A percentile compares a stretch with the other conserved stretches of the same genome.
Conservation (phyloP, 2,329 filamentous ascomycete species). For the Pyrenochaeta sp. region DNA sequence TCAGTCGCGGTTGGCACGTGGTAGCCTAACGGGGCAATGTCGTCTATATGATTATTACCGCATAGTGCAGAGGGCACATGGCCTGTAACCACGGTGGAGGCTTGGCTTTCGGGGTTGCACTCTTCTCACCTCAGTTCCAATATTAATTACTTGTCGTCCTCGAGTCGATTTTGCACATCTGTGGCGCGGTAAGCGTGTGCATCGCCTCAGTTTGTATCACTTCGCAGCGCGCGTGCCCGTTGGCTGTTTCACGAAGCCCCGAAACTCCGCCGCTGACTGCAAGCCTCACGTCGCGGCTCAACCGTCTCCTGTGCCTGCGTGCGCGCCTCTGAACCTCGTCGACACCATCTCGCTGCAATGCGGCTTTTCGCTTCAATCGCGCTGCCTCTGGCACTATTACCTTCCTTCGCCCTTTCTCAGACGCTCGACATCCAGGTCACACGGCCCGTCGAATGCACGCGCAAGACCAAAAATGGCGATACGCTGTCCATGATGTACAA, state of each 20-base stretch:
- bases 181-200: conserved; percentile 10
- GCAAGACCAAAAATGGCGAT: conserved; percentile 56
- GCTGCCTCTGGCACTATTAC: conserved; percentile 31
- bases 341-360: conserved; percentile 29
- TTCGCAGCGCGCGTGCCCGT: not conserved
- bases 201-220: conserved; percentile 13
- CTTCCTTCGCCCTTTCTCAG: conserved; percentile 30
- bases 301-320: conserved; percentile 6
- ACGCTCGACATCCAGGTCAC: conserved; percentile 53
- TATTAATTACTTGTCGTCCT: conserved; percentile 3
- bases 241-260: conserved; percentile 19
- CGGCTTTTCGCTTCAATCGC: conserved; percentile 33
- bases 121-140: conserved; percentile 1
- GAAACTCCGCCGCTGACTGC: conserved; percentile 8
- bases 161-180: too few species aligned
- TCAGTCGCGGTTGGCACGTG: not conserved
- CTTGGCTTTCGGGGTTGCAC: too few species aligned
- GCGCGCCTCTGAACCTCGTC: conserved; percentile 8
- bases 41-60: not conserved
- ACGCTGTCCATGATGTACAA: conserved; percentile 58
- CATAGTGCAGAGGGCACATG: not conserved
- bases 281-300: conserved; percentile 13
- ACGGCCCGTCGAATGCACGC: conserved; percentile 51
- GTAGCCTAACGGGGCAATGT: not conserved
- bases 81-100: too few species aligned